A percentile compares a stretch with the other conserved stretches of the same genome.
These are phyloP conservation scores for Blastobotrys mokoenaii DNA, from an alignment of 805 yeast genomes.

Conservation along the genomic window DNA sequence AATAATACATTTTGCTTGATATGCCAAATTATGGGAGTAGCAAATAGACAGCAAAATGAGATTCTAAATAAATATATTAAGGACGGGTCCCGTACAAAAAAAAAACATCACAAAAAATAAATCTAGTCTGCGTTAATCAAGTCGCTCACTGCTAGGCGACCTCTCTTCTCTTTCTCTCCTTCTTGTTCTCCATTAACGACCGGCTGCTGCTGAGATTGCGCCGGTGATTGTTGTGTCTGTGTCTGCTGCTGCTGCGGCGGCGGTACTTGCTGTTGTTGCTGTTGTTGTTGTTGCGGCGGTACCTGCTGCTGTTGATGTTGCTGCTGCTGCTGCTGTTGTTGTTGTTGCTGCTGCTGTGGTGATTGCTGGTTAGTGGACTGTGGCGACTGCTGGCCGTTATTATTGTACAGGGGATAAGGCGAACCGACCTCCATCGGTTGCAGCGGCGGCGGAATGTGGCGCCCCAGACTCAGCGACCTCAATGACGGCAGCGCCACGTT, in stretches of 20 bases:
- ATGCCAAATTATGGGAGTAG: too few species aligned
- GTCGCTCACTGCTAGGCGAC: background rate
- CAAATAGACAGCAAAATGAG: too few species aligned
- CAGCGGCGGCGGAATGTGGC: slow-evolving; percentile 18
- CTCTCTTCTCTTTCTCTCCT: background rate
- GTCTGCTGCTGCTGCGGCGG: background rate
- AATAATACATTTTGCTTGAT: too few species aligned
- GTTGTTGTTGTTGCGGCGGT: background rate
- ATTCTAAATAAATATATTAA: background rate
- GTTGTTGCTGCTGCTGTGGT: background rate
- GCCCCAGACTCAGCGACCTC: slow-evolving; percentile 24
- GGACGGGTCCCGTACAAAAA: background rate
- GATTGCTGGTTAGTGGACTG: background rate
- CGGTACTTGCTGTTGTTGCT: background rate
- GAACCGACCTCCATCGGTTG: slow-evolving; percentile 20
- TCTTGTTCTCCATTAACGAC: background rate
- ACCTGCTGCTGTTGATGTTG: background rate
- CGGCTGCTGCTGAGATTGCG: background rate
- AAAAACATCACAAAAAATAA: background rate
- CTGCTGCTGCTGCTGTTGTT: background rate
- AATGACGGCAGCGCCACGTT: slow-evolving; percentile 32
- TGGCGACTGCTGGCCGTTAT: background rate
- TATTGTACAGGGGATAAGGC: background rate
- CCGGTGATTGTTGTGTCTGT: too few species aligned
- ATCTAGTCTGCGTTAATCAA: background rate